Percentiles rank a stretch among this genome's conserved stretches.
These are phyloP conservation scores for Neostapfia colusana DNA, from an alignment of 176 grass and related monocot species.

Conservation along the genomic window DNA sequence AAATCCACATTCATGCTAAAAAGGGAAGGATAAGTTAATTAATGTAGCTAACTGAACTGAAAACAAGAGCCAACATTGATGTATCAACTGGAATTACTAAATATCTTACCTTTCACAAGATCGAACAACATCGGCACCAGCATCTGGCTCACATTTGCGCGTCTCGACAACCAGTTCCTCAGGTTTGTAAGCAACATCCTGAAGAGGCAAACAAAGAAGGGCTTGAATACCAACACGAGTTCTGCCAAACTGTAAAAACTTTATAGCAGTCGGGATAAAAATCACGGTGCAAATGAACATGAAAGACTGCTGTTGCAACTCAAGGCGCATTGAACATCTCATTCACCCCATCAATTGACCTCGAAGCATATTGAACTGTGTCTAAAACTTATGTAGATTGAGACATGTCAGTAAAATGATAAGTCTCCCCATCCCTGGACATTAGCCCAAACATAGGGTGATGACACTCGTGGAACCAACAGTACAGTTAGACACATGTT, in stretches of 20 bases:
- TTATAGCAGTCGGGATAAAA: not conserved
- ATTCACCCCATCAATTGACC: not conserved
- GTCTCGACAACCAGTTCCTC: conserved; percentile 64
- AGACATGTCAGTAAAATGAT: not conserved
- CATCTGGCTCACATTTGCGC: conserved; percentile 81
- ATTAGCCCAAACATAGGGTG: not conserved
- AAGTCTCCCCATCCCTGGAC: not conserved
- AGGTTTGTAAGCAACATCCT: conserved; percentile 87
- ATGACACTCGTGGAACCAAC: not conserved
- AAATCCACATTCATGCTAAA: not conserved
- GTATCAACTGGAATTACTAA: not conserved
- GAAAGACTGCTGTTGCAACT: not conserved
- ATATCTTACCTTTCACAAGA: conserved; percentile 67
- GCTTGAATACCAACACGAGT: not conserved
- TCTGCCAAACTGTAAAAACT: not conserved
- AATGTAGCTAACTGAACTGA: not conserved
- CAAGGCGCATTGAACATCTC: not conserved
- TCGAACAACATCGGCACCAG: conserved; percentile 61
- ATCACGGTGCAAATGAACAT: not conserved
- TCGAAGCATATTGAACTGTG: not conserved
- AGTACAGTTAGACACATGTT: not conserved
- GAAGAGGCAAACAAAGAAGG: conserved; percentile 32
- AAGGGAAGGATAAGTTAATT: not conserved
- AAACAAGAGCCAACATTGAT: conserved; percentile 11
- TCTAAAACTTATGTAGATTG: not conserved